These are phyloP conservation scores for Colletotrichum zoysiae DNA, from an alignment of 2,329 filamentous ascomycete genomes.

Conservation along the genomic window DNA sequence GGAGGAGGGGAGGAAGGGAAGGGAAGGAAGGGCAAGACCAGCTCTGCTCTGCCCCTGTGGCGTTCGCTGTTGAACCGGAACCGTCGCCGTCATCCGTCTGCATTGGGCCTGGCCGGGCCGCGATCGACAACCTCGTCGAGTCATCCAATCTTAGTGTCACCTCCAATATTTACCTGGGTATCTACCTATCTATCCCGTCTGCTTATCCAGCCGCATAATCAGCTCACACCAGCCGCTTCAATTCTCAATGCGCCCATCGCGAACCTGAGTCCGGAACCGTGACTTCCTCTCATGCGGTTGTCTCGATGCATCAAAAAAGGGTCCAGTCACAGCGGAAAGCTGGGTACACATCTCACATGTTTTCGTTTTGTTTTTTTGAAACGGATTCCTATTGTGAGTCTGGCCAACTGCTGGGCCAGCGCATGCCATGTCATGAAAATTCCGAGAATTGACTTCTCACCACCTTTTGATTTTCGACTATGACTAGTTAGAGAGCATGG, in stretches of 20 bases:
- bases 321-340: neutral
- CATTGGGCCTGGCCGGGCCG: constrained; percentile 3
- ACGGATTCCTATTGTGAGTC: neutral
- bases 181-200: neutral
- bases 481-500: neutral
- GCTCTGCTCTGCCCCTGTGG: constrained; percentile 17
- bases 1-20: neutral
- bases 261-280: neutral
- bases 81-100: constrained; percentile 14
- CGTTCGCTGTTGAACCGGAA: constrained; percentile 19
- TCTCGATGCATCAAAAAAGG: neutral
- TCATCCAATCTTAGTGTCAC: neutral
- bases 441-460: neutral
- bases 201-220: constrained; percentile 3
- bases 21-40: neutral
- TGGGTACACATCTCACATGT: neutral
- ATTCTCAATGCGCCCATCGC: neutral
- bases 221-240: neutral
- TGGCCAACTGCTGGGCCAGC: neutral
- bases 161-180: neutral
- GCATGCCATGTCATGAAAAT: neutral
- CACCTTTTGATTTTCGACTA: neutral
- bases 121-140: constrained; percentile 1
- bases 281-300: neutral
- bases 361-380: neutral